Evolutionary conservation across 306 rosid genomes (phyloP).

Genomic region (Malus fusca): DNA sequence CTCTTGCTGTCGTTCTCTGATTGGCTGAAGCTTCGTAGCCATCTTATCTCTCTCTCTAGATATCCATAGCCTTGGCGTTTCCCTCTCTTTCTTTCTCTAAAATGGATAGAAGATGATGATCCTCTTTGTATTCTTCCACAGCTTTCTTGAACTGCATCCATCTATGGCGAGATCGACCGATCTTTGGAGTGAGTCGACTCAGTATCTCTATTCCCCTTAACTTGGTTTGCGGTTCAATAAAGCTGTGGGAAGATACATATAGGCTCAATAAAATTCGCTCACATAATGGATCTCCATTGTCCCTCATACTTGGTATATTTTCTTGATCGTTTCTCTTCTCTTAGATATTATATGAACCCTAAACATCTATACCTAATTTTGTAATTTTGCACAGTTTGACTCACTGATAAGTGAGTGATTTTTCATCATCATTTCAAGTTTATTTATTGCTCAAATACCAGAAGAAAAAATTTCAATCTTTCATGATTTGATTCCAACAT

Average conservation of each 20-base stretch:
- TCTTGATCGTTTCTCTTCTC: background rate
- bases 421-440: background rate
- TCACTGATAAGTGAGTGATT: background rate
- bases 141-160: constrained; percentile 99
- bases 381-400: background rate
- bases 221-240: constrained; percentile 82
- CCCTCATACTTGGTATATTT: background rate
- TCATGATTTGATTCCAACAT: background rate
- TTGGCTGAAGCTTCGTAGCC: constrained; percentile 15
- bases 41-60: background rate
- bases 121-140: constrained; percentile 99
- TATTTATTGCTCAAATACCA: background rate
- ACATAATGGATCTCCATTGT: background rate
- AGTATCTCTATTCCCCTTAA: background rate
- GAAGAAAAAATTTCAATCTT: background rate
- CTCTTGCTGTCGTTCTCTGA: constrained; percentile 1
- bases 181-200: constrained; percentile 14
- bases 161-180: constrained; percentile 10
- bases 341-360: background rate
- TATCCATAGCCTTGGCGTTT: background rate
- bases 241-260: constrained; percentile 99
- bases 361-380: background rate
- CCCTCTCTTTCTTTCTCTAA: background rate
- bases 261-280: constrained; percentile 39
- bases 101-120: background rate